These are phyloP conservation scores for Colletotrichum endophyticum DNA, from an alignment of 2,329 filamentous ascomycete species.

Conservation along the genomic window DNA sequence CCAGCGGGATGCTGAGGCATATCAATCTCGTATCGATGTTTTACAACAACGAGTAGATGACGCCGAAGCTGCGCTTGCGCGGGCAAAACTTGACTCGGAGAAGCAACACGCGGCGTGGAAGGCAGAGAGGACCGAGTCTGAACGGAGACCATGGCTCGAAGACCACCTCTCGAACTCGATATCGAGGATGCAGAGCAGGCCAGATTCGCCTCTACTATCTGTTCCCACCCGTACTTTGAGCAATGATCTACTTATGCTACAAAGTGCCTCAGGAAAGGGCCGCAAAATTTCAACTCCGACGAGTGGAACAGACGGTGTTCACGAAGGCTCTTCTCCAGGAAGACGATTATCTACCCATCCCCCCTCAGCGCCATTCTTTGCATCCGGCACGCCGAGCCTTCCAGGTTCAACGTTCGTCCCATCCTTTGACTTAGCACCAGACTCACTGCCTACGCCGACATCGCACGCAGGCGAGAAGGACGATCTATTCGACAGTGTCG, in stretches of 20 bases:
- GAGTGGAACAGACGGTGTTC: slow-evolving; percentile 48
- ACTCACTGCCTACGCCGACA: slow-evolving; percentile 42
- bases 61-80: slow-evolving; percentile 67
- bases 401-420: slow-evolving; percentile 47
- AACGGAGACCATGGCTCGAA: slow-evolving; percentile 58
- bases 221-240: slow-evolving; percentile 56
- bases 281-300: slow-evolving; percentile 56
- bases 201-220: slow-evolving; percentile 59
- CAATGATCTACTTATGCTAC: slow-evolving; percentile 51
- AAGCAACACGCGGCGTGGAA: slow-evolving; percentile 51
- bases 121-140: slow-evolving; percentile 41
- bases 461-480: slow-evolving; percentile 51
- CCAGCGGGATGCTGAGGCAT: slow-evolving; percentile 66
- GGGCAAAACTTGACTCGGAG: slow-evolving; percentile 56
- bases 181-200: slow-evolving; percentile 53
- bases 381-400: slow-evolving; percentile 41
- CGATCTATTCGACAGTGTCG: slow-evolving; percentile 57
- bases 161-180: slow-evolving; percentile 45
- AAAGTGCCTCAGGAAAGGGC: slow-evolving; percentile 31
- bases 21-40: slow-evolving; percentile 63
- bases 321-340: slow-evolving; percentile 42
- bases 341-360: slow-evolving; percentile 59
- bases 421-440: slow-evolving; percentile 46
- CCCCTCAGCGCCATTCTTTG: slow-evolving; percentile 43
- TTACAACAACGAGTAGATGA: slow-evolving; percentile 71